Conservation (phyloP, 192 early-diverging fungal species). For the Borealophlyctis nickersoniae region DNA sequence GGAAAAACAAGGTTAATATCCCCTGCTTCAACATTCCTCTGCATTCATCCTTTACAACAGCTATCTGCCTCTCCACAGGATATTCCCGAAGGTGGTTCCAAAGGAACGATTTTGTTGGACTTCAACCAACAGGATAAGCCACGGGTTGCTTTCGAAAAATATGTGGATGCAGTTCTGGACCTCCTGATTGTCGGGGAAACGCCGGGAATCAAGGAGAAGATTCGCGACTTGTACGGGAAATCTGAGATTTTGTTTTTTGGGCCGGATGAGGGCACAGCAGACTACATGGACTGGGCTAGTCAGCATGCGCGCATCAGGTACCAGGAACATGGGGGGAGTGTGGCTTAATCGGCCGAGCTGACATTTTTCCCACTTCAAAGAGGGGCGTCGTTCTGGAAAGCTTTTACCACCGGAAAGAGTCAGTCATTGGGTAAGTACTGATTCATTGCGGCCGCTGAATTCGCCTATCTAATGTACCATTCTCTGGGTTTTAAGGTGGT, state of each 20-base stretch:
- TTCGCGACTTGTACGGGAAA: slow-evolving; percentile 86
- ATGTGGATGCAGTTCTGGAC: slow-evolving; percentile 92
- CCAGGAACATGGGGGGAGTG: neutral
- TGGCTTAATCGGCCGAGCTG: neutral
- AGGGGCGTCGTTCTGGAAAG: slow-evolving; percentile 96
- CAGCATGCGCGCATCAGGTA: slow-evolving; percentile 79
- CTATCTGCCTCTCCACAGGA: slow-evolving; percentile 41
- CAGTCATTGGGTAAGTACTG: slow-evolving; percentile 70
- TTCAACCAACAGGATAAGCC: slow-evolving; percentile 92
- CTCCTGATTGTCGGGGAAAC: slow-evolving; percentile 88
- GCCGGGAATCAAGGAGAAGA: slow-evolving; percentile 95
- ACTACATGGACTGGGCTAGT: slow-evolving; percentile 98
- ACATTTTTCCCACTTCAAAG: slow-evolving; percentile 30
- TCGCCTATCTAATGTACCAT: too few relatives aligned
- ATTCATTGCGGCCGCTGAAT: neutral
- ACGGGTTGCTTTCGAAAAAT: slow-evolving; percentile 95
- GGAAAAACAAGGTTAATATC: slow-evolving; percentile 98
- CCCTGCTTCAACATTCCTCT: neutral
- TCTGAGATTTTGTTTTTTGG: slow-evolving; percentile 99
- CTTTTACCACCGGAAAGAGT: slow-evolving; percentile 98
- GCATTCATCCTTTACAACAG: neutral
- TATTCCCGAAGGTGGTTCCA: slow-evolving; percentile 98
- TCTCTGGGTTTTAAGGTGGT: too few relatives aligned
- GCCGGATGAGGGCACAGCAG: slow-evolving; percentile 98
- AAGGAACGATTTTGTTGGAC: slow-evolving; percentile 97